A percentile compares a stretch with the other conserved stretches of the same genome.
Evolutionary conservation across 2,329 filamentous ascomycete genomes (phyloP).

Genomic region (Bipolaris gigantea): DNA sequence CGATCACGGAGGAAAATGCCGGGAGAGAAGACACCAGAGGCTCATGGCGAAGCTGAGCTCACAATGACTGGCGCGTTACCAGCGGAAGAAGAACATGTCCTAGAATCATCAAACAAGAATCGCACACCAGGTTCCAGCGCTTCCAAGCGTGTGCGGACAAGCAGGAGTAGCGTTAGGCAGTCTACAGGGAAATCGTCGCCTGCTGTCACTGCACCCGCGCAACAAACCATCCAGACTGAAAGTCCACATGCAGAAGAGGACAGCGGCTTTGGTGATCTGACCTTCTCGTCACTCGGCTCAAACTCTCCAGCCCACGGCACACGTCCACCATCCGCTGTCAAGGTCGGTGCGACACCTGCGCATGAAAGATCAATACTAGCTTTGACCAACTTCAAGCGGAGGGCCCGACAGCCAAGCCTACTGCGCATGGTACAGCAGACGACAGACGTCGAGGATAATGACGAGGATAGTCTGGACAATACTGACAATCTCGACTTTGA

Average conservation of each 20-base stretch:
- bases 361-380: conserved; percentile 52
- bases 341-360: conserved; percentile 48
- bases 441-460: conserved; percentile 50
- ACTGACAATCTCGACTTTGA: conserved; percentile 39
- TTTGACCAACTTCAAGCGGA: conserved; percentile 55
- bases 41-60: conserved; percentile 27
- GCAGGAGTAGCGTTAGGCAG: conserved; percentile 22
- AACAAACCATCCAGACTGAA: conserved; percentile 15
- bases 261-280: conserved; percentile 40
- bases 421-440: conserved; percentile 53
- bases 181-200: conserved; percentile 21
- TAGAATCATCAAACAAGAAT: conserved; percentile 10
- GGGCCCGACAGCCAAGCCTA: conserved; percentile 54
- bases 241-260: conserved; percentile 22
- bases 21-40: conserved; percentile 22
- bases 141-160: conserved; percentile 20
- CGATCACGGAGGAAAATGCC: conserved; percentile 25
- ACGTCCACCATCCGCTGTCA: conserved; percentile 49
- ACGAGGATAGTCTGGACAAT: conserved; percentile 51
- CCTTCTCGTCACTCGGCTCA: conserved; percentile 39
- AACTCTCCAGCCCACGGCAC: conserved; percentile 42
- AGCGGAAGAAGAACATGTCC: conserved; percentile 8
- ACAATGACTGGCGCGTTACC: conserved; percentile 45
- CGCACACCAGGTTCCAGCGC: conserved; percentile 27
- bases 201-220: conserved; percentile 2